These are phyloP conservation scores for Leucocoprinus sp. DNA, from an alignment of 768 basidiomycete species.

Conservation along the genomic window DNA sequence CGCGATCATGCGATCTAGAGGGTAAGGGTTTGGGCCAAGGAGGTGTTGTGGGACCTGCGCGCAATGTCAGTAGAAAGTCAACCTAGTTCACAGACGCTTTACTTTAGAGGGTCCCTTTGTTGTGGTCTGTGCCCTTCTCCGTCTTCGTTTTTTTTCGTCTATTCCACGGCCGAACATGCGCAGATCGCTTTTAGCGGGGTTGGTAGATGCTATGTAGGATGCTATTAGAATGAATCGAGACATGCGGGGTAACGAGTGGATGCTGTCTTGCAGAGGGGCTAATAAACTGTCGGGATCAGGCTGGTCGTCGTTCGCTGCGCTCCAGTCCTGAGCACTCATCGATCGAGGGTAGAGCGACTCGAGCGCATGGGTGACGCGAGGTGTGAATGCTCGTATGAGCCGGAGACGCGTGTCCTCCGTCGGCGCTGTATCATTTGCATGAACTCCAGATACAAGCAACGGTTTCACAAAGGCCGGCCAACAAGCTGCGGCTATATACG, in stretches of 20 bases:
- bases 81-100: too few relatives aligned
- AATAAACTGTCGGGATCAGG: slow-evolving; percentile 37
- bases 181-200: slow-evolving; percentile 72
- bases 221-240: slow-evolving; percentile 72
- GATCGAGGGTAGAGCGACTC: slow-evolving; percentile 63
- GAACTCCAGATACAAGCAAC: slow-evolving; percentile 31
- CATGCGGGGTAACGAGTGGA: slow-evolving; percentile 46
- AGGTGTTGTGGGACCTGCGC: slow-evolving; percentile 75
- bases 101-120: slow-evolving; percentile 41
- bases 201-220: slow-evolving; percentile 76
- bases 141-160: slow-evolving; percentile 56
- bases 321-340: slow-evolving; percentile 60
- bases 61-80: not conserved
- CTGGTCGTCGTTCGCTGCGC: slow-evolving; percentile 36
- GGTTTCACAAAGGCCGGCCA: slow-evolving; percentile 80
- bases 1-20: slow-evolving; percentile 71
- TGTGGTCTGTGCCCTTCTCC: slow-evolving; percentile 31
- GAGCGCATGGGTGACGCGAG: slow-evolving; percentile 52
- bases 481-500: slow-evolving; percentile 67
- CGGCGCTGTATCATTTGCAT: slow-evolving; percentile 12
- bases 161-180: slow-evolving; percentile 74
- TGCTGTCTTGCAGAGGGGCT: too few relatives aligned
- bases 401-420: slow-evolving; percentile 59
- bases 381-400: slow-evolving; percentile 52
- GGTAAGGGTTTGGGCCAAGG: slow-evolving; percentile 70